phyloP scores from a whole-genome alignment of 176 grass and related monocot species.

The Aegilops umbellulata region DNA sequence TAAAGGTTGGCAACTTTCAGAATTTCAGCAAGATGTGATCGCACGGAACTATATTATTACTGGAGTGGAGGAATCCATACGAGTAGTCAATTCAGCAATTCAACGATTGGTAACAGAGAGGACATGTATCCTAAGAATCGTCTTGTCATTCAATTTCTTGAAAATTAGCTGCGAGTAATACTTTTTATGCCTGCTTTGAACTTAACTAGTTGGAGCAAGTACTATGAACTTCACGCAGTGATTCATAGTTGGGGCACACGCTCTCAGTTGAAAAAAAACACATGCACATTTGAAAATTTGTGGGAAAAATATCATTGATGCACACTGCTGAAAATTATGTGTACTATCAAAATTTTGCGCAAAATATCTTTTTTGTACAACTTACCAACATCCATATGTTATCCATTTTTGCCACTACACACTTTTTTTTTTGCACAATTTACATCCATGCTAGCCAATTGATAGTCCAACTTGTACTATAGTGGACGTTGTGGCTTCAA shows the following conservation, averaged over 20 bases:
- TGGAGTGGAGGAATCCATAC: slow-evolving; percentile 88
- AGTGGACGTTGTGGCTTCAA: slow-evolving; percentile 2
- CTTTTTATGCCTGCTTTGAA: slow-evolving; percentile 9
- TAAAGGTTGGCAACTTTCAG: slow-evolving; percentile 70
- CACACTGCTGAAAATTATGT: background rate
- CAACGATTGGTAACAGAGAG: slow-evolving; percentile 54
- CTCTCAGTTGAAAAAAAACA: background rate
- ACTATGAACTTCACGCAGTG: background rate
- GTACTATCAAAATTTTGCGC: background rate
- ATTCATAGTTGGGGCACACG: background rate
- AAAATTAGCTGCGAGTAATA: slow-evolving; percentile 13
- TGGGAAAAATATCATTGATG: background rate
- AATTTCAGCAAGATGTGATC: slow-evolving; percentile 78
- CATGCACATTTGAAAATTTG: too few relatives aligned
- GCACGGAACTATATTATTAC: slow-evolving; percentile 87
- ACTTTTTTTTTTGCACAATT: background rate
- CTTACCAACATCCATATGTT: background rate
- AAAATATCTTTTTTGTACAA: background rate
- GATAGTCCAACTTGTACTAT: slow-evolving; percentile 1
- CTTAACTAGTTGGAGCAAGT: background rate
- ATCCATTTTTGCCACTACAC: background rate
- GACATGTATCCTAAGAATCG: slow-evolving; percentile 61
- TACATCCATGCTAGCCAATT: background rate
- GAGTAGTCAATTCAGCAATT: slow-evolving; percentile 74
- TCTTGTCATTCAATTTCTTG: slow-evolving; percentile 22